Evolutionary conservation across 148 eudicot species (phyloP).

Genomic region (Rhododendron ferrugineum): DNA sequence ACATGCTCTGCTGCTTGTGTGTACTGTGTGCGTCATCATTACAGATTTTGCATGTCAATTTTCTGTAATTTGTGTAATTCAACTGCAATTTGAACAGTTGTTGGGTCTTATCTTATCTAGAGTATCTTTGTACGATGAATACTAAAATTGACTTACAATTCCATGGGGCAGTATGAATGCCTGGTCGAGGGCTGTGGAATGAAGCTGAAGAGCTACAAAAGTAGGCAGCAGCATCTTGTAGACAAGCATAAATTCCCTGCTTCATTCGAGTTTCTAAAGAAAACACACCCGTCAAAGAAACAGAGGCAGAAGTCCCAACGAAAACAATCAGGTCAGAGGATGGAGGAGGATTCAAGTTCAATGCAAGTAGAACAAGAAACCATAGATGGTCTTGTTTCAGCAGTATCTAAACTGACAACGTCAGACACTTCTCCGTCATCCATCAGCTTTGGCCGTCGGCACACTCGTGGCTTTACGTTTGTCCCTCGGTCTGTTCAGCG

Average conservation of each 20-base stretch:
- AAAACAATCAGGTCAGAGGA: constrained; percentile 31
- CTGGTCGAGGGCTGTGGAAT: constrained; percentile 83
- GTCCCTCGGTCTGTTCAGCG: constrained; percentile 75
- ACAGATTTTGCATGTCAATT: not conserved
- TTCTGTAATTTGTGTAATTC: not conserved
- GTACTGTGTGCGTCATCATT: not conserved
- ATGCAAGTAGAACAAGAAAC: constrained; percentile 77
- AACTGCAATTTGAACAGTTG: not conserved
- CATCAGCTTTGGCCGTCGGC: constrained; percentile 83
- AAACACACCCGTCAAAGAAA: constrained; percentile 72
- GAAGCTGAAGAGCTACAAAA: constrained; percentile 79
- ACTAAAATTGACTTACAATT: not conserved
- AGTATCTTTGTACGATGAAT: not conserved
- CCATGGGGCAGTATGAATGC: constrained; percentile 68
- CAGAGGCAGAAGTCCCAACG: constrained; percentile 61
- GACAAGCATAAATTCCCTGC: constrained; percentile 90
- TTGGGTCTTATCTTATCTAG: not conserved
- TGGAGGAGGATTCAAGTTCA: constrained; percentile 45
- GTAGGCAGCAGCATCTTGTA: constrained; percentile 81
- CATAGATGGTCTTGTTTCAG: constrained; percentile 63
- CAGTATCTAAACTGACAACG: constrained; percentile 66
- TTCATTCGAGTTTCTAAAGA: constrained; percentile 82
- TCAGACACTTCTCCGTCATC: constrained; percentile 60
- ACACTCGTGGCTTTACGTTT: constrained; percentile 63
- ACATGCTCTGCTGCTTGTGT: not conserved